A percentile compares a stretch with the other conserved stretches of the same genome.
Evolutionary conservation across 2,329 filamentous ascomycete species (phyloP).

Genomic region (Sporothrix mexicana): DNA sequence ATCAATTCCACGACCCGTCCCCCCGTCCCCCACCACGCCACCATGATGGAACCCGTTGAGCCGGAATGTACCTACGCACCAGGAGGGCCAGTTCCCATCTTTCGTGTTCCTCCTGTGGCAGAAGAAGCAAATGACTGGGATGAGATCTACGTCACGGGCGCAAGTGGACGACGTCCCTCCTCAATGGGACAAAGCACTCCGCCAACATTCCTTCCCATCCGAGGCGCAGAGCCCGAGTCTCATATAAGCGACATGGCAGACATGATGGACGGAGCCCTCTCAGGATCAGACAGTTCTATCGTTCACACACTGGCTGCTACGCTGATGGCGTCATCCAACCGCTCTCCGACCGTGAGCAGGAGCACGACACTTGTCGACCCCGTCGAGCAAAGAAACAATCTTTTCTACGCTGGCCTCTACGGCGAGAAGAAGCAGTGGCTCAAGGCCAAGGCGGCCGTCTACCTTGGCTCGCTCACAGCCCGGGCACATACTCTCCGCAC

Average conservation of each 20-base stretch:
- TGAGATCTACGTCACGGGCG: constrained; percentile 26
- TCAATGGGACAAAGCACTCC: too few species aligned
- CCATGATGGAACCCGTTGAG: background rate
- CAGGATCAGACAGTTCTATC: background rate
- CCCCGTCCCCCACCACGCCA: background rate
- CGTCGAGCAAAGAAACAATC: background rate
- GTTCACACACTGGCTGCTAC: background rate
- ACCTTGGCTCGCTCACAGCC: background rate
- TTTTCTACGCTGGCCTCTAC: background rate
- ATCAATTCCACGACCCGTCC: background rate
- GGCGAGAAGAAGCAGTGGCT: constrained; percentile 20
- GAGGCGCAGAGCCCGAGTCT: background rate
- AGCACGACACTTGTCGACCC: background rate
- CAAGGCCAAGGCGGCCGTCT: constrained; percentile 6
- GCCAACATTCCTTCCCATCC: background rate
- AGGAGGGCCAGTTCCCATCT: background rate
- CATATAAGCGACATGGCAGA: background rate
- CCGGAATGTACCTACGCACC: constrained; percentile 4
- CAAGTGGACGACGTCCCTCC: background rate
- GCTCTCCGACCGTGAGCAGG: background rate
- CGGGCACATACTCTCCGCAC: constrained; percentile 14
- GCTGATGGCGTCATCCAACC: background rate
- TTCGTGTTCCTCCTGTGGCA: constrained; percentile 2
- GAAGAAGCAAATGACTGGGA: constrained; percentile 24
- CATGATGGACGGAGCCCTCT: constrained; percentile 20